These are phyloP conservation scores for Hyaloscypha bicolor DNA, from an alignment of 495 filamentous ascomycete species.

Conservation along the genomic window DNA sequence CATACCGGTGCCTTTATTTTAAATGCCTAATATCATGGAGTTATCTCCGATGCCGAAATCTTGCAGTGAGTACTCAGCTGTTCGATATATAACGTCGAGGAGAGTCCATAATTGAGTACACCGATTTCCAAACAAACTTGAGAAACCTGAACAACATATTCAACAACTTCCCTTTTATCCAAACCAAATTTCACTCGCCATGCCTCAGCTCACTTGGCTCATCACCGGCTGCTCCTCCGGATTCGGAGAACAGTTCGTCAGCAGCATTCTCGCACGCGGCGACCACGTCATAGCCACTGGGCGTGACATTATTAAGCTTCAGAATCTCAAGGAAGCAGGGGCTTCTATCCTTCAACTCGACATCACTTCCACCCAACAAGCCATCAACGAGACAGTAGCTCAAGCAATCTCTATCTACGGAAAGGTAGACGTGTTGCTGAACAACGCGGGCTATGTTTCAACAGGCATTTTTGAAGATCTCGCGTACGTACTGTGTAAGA, in stretches of 20 bases:
- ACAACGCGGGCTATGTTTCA: conserved; percentile 51
- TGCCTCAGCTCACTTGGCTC: conserved; percentile 36
- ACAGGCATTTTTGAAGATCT: conserved; percentile 45
- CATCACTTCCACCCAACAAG: conserved; percentile 41
- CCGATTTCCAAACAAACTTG: no score
- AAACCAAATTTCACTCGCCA: background rate
- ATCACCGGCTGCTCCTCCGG: conserved; percentile 53
- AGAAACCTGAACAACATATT: no score
- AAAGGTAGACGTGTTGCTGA: conserved; percentile 52
- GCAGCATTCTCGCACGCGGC: conserved; percentile 48
- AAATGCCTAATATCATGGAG: no score
- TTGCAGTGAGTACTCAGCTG: no score
- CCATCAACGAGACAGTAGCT: conserved; percentile 38
- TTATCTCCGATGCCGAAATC: no score
- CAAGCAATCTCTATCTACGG: conserved; percentile 46
- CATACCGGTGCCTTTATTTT: no score
- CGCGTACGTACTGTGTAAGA: conserved; percentile 31
- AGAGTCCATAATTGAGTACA: no score
- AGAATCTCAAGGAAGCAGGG: conserved; percentile 46
- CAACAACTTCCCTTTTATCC: no score
- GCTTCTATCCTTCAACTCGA: conserved; percentile 48
- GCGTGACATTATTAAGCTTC: conserved; percentile 43
- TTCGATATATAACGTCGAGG: no score
- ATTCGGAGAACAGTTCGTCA: conserved; percentile 47
- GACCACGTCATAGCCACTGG: conserved; percentile 59